These are phyloP conservation scores for Debaryomycetaceae sp. DNA, from an alignment of 1,139 yeast genomes.

Conservation along the genomic window DNA sequence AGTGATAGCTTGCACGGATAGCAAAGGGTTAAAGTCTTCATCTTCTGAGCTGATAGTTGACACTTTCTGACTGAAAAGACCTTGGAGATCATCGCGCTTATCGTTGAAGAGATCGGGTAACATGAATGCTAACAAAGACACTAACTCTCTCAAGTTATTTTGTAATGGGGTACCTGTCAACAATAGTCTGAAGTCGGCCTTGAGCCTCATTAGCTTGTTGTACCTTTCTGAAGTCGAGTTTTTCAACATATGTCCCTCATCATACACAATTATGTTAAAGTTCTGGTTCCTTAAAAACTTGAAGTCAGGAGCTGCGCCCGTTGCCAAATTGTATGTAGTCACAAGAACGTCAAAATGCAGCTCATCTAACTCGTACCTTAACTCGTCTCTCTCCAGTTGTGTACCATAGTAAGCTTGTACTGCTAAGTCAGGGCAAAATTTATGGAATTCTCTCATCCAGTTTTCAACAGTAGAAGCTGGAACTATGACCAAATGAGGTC, in stretches of 20 bases:
- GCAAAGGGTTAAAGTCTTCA: conserved; percentile 65
- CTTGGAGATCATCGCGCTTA: conserved; percentile 76
- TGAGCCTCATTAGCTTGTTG: conserved; percentile 74
- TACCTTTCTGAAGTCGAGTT: conserved; percentile 88
- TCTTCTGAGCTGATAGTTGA: conserved; percentile 48
- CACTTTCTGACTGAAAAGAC: conserved; percentile 80
- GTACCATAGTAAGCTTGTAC: conserved; percentile 95
- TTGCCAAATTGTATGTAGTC: conserved; percentile 89
- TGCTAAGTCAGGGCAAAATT: conserved; percentile 76
- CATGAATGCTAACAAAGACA: conserved; percentile 86
- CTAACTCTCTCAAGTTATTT: conserved; percentile 83
- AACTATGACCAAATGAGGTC: conserved; percentile 91
- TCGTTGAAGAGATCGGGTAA: conserved; percentile 79
- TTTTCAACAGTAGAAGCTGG: conserved; percentile 96
- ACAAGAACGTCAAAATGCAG: conserved; percentile 85
- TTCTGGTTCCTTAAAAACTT: conserved; percentile 68
- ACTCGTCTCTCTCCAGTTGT: conserved; percentile 77
- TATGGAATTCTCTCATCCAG: conserved; percentile 92
- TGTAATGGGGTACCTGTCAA: conserved; percentile 97
- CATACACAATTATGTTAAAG: conserved; percentile 88
- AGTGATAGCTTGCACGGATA: conserved; percentile 85
- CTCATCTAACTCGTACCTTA: conserved; percentile 64
- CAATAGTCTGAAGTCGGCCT: conserved; percentile 75
- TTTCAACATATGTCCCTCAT: conserved; percentile 95
- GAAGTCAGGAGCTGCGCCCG: conserved; percentile 80